Base-by-base conservation (phyloP, 106 monocot genomes). In the Dioscorea dumetorum region DNA sequence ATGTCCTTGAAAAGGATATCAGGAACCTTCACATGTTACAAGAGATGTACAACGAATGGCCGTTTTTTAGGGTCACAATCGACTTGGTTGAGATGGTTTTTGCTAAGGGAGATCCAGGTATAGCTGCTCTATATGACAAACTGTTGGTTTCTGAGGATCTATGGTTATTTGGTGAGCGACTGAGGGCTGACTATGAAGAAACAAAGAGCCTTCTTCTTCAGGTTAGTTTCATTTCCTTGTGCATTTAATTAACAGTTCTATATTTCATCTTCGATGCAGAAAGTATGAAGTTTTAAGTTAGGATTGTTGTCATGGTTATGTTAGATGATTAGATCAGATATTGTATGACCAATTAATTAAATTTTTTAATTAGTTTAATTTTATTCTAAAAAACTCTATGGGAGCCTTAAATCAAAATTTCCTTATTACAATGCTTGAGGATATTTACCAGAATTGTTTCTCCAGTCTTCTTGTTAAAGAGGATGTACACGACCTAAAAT, bases 81-180 rank as follows among this genome's bases (percentile, higher is more conserved):
- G 99, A 99, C 79, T 79, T 99, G 72, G 71, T 99, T 77, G 99
- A 99, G 77, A 99, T 99, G 99, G 99, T 99, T 34, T 93, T 99
- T 53, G 93, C 99, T 22, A 99, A 99, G 66, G 99, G 99, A 33
- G 83, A 99, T 66, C 99, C 99, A 15, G 83, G 81, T 24, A 99
- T 93, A 58, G 99, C 99, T 67, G 71, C 90, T 49, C 68, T 99
- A 34, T 99, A 99, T 72, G 99, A 99, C 75, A 99, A 87, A 67
- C 72, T 99, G 71, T 77, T 99, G 15, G 99, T 93, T 28, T 85
- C 90, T 14, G 84, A 92, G 12, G 97, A 92, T 65, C 57, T 99
- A 49, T 79, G 83, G 85, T 23, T 82, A 24, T 87, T 99, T 78
- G 99, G 99, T 0, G 90, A 90, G 75, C 62, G 21, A 12, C 66